Base-by-base conservation (phyloP, 2,329 filamentous ascomycete genomes). In the Fusarium neocosmosporiellum region DNA sequence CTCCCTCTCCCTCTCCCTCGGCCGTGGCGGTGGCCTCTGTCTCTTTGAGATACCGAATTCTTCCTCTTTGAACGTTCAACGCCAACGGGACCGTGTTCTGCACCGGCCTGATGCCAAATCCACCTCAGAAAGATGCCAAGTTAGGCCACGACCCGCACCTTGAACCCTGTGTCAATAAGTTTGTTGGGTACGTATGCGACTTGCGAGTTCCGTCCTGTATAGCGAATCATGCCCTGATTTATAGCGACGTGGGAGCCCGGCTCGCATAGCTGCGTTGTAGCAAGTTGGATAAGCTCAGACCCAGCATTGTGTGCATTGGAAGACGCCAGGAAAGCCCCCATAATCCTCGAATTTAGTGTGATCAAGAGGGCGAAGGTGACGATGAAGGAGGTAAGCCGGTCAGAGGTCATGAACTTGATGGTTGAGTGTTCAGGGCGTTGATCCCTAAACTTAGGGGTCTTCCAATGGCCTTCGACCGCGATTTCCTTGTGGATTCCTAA, bases 141-240 rank as follows among this genome's bases (percentile, higher is more conserved):
- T 67, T 69, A 43, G 20, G 61, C 71, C 8, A 66, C 22, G 63
- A 61, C 62, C 71, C 48, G 71, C 20, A 70, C 55, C 48, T 74
- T 71, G 37, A 71, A 60, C 34, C 64, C 66, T 24, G 27, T 63
- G 13, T 29, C 34, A 29, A 22, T 67, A 18, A 55, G 60, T 34
- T 63, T 66, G 3, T 27, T 48, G 29, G 65, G 60, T n/a, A 67
- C 46, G 16, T 24, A 24, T 27, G 27, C 20, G 37, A n/a, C 37
- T 27, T 59, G 27, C n/a, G 46, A 36, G 18, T 24, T 14, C 18
- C 54, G 29, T 7, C 60, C 60, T 22, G 22, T 31, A 27, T 31
- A 67, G 27, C 36, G 22, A 2, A 48, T 33, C 27, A 63, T 63
- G 27, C 10, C n/a, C 65, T 67, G 36, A 39, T 67, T 55, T 31